A percentile compares a stretch with the other conserved stretches of the same genome.
These are phyloP conservation scores for Cyberlindnera bimundalis DNA, from an alignment of 805 yeast genomes.

Conservation along the genomic window DNA sequence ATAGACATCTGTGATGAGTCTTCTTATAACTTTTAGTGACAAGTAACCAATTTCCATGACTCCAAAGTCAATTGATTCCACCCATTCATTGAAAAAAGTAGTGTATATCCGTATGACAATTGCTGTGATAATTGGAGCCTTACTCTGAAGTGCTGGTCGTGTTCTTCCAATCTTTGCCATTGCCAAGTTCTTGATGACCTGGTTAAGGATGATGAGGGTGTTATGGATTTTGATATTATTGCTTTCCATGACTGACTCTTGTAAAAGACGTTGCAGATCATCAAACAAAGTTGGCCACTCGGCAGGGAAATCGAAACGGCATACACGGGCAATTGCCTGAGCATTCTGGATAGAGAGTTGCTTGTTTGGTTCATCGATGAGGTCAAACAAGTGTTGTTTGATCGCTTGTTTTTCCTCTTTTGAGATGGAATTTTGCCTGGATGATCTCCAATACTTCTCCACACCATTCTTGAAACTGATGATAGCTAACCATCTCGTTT, in stretches of 20 bases:
- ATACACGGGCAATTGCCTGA: slow-evolving; percentile 72
- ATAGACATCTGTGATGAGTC: slow-evolving; percentile 73
- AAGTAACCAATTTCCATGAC: slow-evolving; percentile 74
- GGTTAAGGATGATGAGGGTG: slow-evolving; percentile 64
- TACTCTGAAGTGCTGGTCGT: slow-evolving; percentile 69
- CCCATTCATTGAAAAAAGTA: slow-evolving; percentile 62
- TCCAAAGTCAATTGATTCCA: slow-evolving; percentile 41
- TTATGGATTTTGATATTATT: slow-evolving; percentile 59
- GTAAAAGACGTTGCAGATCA: slow-evolving; percentile 46
- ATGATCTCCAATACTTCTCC: slow-evolving; percentile 79
- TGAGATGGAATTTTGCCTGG: slow-evolving; percentile 50
- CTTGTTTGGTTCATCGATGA: slow-evolving; percentile 65
- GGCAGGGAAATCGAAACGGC: slow-evolving; percentile 78
- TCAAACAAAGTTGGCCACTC: slow-evolving; percentile 86
- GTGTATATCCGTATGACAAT: slow-evolving; percentile 57
- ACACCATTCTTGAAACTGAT: slow-evolving; percentile 87
- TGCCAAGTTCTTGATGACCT: slow-evolving; percentile 69
- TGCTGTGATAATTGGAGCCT: slow-evolving; percentile 61
- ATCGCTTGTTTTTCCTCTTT: slow-evolving; percentile 71
- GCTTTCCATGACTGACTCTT: slow-evolving; percentile 38
- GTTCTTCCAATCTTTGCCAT: slow-evolving; percentile 82
- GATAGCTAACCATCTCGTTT: slow-evolving; percentile 80
- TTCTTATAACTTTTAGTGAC: slow-evolving; percentile 68
- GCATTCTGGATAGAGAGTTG: slow-evolving; percentile 83
- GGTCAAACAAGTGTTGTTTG: slow-evolving; percentile 51